Base-by-base conservation (phyloP, 306 rosid species). In the Sindora glabra region DNA sequence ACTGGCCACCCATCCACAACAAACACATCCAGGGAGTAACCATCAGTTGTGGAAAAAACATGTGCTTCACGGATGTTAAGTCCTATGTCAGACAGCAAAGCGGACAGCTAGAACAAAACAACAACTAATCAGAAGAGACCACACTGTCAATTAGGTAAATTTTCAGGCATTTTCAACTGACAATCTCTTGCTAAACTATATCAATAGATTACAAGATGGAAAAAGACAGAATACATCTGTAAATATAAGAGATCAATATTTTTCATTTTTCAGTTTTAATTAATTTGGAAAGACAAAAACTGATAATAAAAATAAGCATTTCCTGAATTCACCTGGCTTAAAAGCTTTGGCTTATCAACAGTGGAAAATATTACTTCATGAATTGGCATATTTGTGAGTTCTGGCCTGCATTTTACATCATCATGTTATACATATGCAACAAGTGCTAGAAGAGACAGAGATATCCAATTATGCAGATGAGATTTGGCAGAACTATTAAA, bases 361-460 rank as follows among this genome's bases (percentile, higher is more conserved):
- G 95, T 76, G 56, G 95, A 89, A 83, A 94, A 94, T 76, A 94
- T 84, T 50, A 94, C 85, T 89, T 94, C 99, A 61, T 94, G 95
- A 47, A 83, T 70, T 1, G 79, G 86, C 38, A 74, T 54, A 52
- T 34, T 55, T 58, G 78, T 53, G 71, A 36, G 48, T 53, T 83
- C 90, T 59, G 71, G 81, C 89, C 99, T 94, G 96, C 82, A 79
- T 72, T 57, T 70, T 52, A 64, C 59, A 62, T 56, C 29, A 62
- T 22, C 50, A 29, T 23, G 24, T 71, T 63, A 64, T 75, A 71
- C 57, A 62, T 69, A 69, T 21, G 47, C 62, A 45, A 32, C 24
- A 8, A 39, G 65, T 25, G 23, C 49, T 68, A 69, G 48, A 36
- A 3, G n/a, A 38, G 57, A 55, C 42, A 58, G 26, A 51, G 25